These are phyloP conservation scores for Gentiana straminea DNA, from an alignment of 257 asterid species.

Conservation along the genomic window DNA sequence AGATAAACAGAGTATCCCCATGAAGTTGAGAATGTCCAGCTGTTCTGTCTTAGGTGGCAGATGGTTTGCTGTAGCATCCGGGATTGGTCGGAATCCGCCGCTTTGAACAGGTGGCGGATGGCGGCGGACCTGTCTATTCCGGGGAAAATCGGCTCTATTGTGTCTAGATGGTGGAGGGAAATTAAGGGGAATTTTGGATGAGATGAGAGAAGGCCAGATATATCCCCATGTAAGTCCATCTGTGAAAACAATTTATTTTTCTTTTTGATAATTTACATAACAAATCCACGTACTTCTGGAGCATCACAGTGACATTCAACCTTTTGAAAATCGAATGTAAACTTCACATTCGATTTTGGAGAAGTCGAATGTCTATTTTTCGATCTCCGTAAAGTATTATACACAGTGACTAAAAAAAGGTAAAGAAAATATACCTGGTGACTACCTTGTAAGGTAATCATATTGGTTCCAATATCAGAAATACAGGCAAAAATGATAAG, in stretches of 20 bases:
- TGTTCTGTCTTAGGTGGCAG: slow-evolving; percentile 35
- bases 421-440: slow-evolving; percentile 57
- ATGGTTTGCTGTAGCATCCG: slow-evolving; percentile 66
- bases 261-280: too few relatives aligned
- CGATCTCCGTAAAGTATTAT: too few relatives aligned
- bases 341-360: too few relatives aligned
- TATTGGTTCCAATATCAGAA: slow-evolving; percentile 56
- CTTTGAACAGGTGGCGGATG: slow-evolving; percentile 57
- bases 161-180: slow-evolving; percentile 66
- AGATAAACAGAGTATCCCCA: slow-evolving; percentile 74
- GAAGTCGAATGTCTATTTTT: too few relatives aligned
- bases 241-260: slow-evolving; percentile 3
- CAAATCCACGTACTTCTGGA: too few relatives aligned
- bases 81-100: slow-evolving; percentile 50
- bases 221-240: slow-evolving; percentile 58
- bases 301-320: too few relatives aligned
- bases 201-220: slow-evolving; percentile 55
- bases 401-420: too few relatives aligned
- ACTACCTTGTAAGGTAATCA: slow-evolving; percentile 36
- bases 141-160: slow-evolving; percentile 57
- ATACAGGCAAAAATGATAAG: slow-evolving; percentile 33
- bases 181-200: slow-evolving; percentile 49
- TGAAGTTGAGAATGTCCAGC: slow-evolving; percentile 60
- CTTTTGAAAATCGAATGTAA: too few relatives aligned
- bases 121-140: slow-evolving; percentile 32